Percentiles rank a stretch among this genome's conserved stretches.
phyloP scores from a whole-genome alignment of 805 yeast genomes.

The Scheffersomyces lignosus region DNA sequence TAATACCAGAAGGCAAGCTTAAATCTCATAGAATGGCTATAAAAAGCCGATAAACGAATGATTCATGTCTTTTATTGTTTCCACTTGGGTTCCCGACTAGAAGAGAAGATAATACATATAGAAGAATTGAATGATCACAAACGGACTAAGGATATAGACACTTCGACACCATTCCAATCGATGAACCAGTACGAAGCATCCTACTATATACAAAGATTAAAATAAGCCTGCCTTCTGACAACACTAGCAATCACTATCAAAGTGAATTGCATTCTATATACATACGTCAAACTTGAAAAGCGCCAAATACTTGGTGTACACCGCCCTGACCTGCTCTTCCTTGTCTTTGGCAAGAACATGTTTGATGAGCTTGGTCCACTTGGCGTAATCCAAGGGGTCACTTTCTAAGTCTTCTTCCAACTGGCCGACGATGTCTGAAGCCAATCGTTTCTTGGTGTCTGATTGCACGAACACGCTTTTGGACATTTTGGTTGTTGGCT shows the following conservation, averaged over 20 bases:
- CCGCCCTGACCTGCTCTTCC: conserved; percentile 56
- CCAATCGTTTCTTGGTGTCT: conserved; percentile 24
- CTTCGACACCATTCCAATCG: too few relatives aligned
- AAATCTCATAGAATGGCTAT: too few relatives aligned
- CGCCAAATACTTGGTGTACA: conserved; percentile 59
- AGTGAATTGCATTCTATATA: conserved; percentile 3
- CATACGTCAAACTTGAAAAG: conserved; percentile 64
- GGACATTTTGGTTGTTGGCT: neutral
- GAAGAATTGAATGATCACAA: too few relatives aligned
- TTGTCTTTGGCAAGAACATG: conserved; percentile 52
- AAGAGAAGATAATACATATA: neutral
- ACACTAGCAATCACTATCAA: neutral
- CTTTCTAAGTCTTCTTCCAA: conserved; percentile 54
- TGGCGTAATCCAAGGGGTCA: conserved; percentile 52
- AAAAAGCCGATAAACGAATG: too few relatives aligned
- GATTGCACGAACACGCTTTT: conserved; percentile 2
- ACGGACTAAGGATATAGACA: too few relatives aligned
- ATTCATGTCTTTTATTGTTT: neutral
- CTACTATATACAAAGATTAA: neutral
- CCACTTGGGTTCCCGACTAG: neutral
- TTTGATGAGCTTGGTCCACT: conserved; percentile 59
- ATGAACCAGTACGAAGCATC: too few relatives aligned
- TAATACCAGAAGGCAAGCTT: too few relatives aligned
- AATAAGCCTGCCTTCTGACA: neutral
- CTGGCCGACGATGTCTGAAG: conserved; percentile 56